phyloP scores from a whole-genome alignment of 116 monocot species.

The Trichopus zeylanicus region DNA sequence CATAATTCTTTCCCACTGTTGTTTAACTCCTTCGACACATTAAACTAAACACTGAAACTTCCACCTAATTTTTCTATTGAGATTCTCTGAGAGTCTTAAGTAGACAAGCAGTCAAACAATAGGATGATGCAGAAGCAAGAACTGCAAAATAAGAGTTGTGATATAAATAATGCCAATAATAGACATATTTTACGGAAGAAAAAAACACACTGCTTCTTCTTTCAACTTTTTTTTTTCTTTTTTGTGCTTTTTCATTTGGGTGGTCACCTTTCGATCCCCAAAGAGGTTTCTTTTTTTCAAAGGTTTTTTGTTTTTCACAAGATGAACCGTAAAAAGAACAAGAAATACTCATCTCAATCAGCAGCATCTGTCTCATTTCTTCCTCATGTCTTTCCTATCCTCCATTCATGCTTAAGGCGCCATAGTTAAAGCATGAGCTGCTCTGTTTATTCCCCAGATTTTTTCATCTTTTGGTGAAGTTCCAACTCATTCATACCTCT shows the following conservation, averaged over 20 bases:
- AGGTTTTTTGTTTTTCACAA: background rate
- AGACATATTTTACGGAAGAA: too few relatives aligned
- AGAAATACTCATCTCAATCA: slow-evolving; percentile 1
- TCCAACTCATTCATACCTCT: too few relatives aligned
- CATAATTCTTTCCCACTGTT: background rate
- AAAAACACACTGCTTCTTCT: too few relatives aligned
- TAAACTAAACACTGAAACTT: slow-evolving; percentile 15
- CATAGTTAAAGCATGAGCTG: slow-evolving; percentile 5
- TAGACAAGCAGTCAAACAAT: slow-evolving; percentile 12
- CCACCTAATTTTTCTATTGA: background rate
- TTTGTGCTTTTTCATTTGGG: background rate
- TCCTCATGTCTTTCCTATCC: background rate
- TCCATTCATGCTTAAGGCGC: background rate
- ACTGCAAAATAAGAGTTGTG: background rate
- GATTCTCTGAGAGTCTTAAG: background rate
- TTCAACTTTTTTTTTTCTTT: background rate
- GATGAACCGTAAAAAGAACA: slow-evolving; percentile 1
- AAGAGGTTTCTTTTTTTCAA: background rate
- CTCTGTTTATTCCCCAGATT: background rate
- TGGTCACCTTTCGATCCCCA: slow-evolving; percentile 8
- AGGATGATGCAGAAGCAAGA: slow-evolving; percentile 1
- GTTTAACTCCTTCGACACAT: background rate
- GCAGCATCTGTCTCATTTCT: background rate
- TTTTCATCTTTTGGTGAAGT: too few relatives aligned
- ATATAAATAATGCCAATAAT: slow-evolving; percentile 1